phyloP scores from a whole-genome alignment of 441 rosid genomes.

The Eugenia klotzschiana region DNA sequence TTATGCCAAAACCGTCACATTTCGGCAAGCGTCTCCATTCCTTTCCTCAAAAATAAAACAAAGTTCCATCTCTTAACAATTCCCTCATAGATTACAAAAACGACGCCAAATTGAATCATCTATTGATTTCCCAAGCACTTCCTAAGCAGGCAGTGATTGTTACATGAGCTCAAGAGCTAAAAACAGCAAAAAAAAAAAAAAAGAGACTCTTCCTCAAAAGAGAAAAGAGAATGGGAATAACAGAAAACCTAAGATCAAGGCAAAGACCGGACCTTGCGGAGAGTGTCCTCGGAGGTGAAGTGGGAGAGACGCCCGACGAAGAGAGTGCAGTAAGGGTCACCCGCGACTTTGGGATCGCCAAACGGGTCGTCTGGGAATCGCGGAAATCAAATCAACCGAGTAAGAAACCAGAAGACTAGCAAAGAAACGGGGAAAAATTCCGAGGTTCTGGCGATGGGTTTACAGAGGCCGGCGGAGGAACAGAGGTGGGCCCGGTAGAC shows the following conservation, averaged over 20 bases:
- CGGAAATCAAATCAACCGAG: neutral
- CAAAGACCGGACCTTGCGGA: constrained; percentile 28
- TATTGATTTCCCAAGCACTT: neutral
- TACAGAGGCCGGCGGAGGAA: constrained; percentile 75
- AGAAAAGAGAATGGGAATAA: neutral
- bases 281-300: constrained; percentile 53
- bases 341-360: constrained; percentile 60
- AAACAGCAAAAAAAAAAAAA: neutral
- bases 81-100: neutral
- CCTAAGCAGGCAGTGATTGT: neutral
- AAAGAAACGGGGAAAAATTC: neutral
- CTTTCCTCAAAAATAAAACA: neutral
- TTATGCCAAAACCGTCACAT: neutral
- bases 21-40: neutral
- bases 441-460: neutral
- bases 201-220: neutral
- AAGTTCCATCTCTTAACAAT: neutral
- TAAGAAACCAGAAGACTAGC: neutral
- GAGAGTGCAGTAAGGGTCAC: constrained; percentile 72
- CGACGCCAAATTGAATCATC: neutral
- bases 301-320: constrained; percentile 74
- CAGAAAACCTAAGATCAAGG: neutral
- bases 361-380: constrained; percentile 56
- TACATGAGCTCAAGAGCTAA: neutral
- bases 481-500: constrained; percentile 61